A percentile compares a stretch with the other conserved stretches of the same genome.
Conservation (phyloP, 306 rosid species). For the Glycine tomentella region DNA sequence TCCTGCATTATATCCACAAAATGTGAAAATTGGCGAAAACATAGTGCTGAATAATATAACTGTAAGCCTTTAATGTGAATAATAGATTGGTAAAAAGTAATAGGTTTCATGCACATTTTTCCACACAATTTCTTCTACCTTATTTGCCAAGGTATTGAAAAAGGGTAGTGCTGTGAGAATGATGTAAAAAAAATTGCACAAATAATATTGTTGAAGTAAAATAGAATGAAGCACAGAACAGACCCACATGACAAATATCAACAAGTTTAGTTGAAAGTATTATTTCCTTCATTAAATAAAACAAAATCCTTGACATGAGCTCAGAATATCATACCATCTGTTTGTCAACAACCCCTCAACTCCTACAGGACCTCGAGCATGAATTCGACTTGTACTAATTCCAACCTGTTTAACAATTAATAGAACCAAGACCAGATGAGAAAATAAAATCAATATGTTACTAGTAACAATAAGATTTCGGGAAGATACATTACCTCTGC, state of each 20-base stretch:
- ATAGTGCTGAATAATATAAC: too few relatives aligned
- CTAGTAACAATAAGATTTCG: background rate
- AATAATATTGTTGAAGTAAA: background rate
- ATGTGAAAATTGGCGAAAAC: background rate
- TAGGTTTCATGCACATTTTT: background rate
- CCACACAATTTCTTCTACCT: too few relatives aligned
- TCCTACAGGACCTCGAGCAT: slow-evolving; percentile 97
- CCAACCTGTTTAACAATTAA: slow-evolving; percentile 70
- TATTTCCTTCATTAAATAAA: background rate
- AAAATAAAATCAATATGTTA: slow-evolving; percentile 14
- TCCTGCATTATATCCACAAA: slow-evolving; percentile 65
- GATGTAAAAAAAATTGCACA: background rate
- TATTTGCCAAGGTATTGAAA: background rate
- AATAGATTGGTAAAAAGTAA: background rate
- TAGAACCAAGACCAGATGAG: slow-evolving; percentile 28
- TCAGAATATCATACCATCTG: slow-evolving; percentile 70
- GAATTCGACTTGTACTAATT: slow-evolving; percentile 77
- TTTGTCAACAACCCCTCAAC: slow-evolving; percentile 90
- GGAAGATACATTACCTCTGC: slow-evolving; percentile 69
- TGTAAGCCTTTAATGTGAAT: too few relatives aligned
- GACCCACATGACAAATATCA: background rate
- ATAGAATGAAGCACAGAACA: background rate
- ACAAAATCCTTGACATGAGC: background rate
- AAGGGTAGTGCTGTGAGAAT: background rate
- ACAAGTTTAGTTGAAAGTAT: background rate